Base-by-base conservation (phyloP, 2,329 filamentous ascomycete species). In the Xylaria sp. region DNA sequence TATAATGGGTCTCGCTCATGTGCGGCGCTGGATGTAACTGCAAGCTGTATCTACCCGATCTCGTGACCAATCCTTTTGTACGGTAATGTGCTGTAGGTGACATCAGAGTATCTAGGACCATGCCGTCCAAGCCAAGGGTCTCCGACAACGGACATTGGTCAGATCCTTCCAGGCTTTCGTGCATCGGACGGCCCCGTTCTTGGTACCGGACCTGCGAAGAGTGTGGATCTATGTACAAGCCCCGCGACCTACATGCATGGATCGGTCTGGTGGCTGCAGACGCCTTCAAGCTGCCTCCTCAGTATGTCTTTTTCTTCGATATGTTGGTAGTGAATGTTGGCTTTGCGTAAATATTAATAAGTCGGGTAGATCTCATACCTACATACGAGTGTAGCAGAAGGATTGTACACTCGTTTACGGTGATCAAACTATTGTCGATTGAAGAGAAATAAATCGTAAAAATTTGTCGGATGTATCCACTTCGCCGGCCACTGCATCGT, bases 111-210 rank as follows among this genome's bases (percentile, higher is more conserved):
- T n/a, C 17, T 20, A 33, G 10, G 22, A 29, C 45, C 45, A 15
- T 50, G 49, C 13, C 13, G 10, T 39, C 38, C 47, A 44, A 42
- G n/a, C 22, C 27, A 50, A 44, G 31, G 13, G 20, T 45, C 61
- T 65, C 65, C 65, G 65, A 65, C 56, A 61, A 44, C 65, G 65
- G 65, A 65, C 56, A 42, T 27, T 31, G 10, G 29, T 36, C 2
- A 54, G 29, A 50, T 42, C 47, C 47, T 63, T 57, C 31, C 33
- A 42, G 39, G 20, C 29, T 39, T n/a, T 29, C 25, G 13, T 9
- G 7, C 50, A 39, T n/a, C 38, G 42, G 56, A 27, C 54, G 22
- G 29, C 38, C 51, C 50, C 22, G 44, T 39, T 50, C 22, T 27
- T 5, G 31, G 10, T 33, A 29, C 50, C 33, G 22, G 25, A 50